Conservation (phyloP, 78 protist genomes). For the Planoprotostelium fungivorum region DNA sequence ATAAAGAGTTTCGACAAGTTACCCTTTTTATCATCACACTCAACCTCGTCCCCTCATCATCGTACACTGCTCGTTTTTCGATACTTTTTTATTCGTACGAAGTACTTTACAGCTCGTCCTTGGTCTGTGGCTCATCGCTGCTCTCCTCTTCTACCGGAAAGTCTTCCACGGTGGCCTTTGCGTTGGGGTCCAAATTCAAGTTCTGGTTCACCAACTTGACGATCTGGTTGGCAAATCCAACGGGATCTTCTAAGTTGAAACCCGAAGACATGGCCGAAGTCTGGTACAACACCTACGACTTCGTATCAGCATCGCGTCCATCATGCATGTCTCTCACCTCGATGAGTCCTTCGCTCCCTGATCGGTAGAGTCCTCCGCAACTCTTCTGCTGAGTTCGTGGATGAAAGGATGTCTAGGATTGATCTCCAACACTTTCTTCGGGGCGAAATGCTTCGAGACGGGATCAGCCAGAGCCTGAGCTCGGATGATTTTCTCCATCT, state of each 20-base stretch:
- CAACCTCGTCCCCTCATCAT: too few relatives aligned
- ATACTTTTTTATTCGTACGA: too few relatives aligned
- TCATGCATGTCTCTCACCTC: too few relatives aligned
- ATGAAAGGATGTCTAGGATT: conserved; percentile 90
- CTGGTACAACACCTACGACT: conserved; percentile 66
- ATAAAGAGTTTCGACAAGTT: too few relatives aligned
- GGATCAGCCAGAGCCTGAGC: conserved; percentile 81
- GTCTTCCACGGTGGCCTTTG: conserved; percentile 34
- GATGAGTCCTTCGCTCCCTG: conserved; percentile 59
- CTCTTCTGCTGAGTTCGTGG: conserved; percentile 5
- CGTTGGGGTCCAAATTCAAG: conserved; percentile 40
- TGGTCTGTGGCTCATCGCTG: neutral
- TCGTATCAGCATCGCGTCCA: too few relatives aligned
- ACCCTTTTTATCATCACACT: too few relatives aligned
- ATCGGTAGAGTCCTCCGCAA: conserved; percentile 50
- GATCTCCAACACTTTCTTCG: conserved; percentile 81
- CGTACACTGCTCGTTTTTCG: too few relatives aligned
- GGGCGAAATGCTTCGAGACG: conserved; percentile 8
- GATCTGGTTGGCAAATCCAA: conserved; percentile 67
- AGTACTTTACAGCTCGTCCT: neutral
- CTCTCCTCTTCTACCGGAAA: neutral
- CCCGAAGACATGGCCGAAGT: conserved; percentile 80
- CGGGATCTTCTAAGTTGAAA: conserved; percentile 68
- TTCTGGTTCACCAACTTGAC: conserved; percentile 30
- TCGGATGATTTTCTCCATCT: conserved; percentile 90